Evolutionary conservation across 2,329 filamentous ascomycete species (phyloP), one percentile per base, ranked within the genome.

Genomic region (Exophiala aquamarina): DNA sequence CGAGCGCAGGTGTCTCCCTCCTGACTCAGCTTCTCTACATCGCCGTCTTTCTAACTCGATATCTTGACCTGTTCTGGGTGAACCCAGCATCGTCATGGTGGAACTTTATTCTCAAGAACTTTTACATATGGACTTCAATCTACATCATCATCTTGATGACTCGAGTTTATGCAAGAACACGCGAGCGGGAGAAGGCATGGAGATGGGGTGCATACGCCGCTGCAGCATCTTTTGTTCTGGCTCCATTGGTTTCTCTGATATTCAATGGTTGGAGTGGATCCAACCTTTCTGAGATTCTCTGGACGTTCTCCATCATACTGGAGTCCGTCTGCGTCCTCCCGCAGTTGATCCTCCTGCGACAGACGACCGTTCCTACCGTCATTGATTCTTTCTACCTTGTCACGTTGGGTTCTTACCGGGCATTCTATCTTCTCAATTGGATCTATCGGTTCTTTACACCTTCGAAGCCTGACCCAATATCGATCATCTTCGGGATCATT

Each of bases 381-480:
- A 91, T 97, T 70, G 89, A 95, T 66, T 95, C 89, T n/a, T 95
- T 87, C 71, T 97, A 97, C 69, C 86, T 97, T 45, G 75, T 93
- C 40, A 83, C 89, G 1, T 80, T 96, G 1, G 92, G 91, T 28
- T 85, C 85, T 10, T 97, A 96, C 71, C 87, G 92, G 47, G 87
- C 77, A 39, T 81, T 96, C 52, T 96, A 97, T 70, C 84, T 95
- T 51, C 68, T 95, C 38, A 96, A 95, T 67, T 97, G 92, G 92
- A 84, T 96, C 58, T 72, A 81, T 52, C 82, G 87, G 49, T 69
- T 81, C 17, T 82, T 83, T 51, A 57, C 54, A 14, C 26, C 44
- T 9, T 48, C 49, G 17, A 55, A 51, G 28, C 57, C 57, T 2
- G 85, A 91, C 59, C 76, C 82, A 3, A 81, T 92, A 8, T 84